Percentiles rank a stretch among this genome's conserved stretches.
Evolutionary conservation across 176 grass and related monocot genomes (phyloP).

Genomic region (Bolboschoenus planiculmis): DNA sequence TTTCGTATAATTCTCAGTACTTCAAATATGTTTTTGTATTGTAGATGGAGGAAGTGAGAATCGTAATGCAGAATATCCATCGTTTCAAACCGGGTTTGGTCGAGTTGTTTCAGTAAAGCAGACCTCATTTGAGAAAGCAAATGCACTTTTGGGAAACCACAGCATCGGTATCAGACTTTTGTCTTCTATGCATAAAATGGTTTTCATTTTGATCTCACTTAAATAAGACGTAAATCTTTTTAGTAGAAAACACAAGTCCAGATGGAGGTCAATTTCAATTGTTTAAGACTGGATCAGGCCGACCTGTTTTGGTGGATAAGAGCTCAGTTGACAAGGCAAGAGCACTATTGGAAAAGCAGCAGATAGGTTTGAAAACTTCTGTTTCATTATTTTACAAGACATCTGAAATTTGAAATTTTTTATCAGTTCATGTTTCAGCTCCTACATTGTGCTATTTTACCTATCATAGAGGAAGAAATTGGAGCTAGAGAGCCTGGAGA

Average conservation of each 20-base stretch:
- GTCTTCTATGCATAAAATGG: not conserved
- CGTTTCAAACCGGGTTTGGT: conserved; percentile 59
- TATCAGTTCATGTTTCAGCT: not conserved
- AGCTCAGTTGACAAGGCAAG: conserved; percentile 29
- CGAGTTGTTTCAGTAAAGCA: conserved; percentile 36
- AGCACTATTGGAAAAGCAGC: conserved; percentile 29
- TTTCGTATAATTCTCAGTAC: not conserved
- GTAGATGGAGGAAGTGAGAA: conserved; percentile 29
- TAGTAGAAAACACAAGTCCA: conserved; percentile 28
- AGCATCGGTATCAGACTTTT: conserved; percentile 1
- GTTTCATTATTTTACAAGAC: not conserved
- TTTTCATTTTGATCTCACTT: not conserved
- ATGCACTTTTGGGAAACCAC: conserved; percentile 27
- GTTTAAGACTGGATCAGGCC: conserved; percentile 48
- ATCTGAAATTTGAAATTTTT: not conserved
- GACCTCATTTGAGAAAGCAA: conserved; percentile 57
- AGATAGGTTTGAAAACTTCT: conserved; percentile 21
- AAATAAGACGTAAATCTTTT: not conserved
- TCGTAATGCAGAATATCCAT: conserved; percentile 30
- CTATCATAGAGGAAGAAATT: conserved; percentile 42
- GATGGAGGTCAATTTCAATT: conserved; percentile 9
- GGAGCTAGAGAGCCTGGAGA: conserved; percentile 14
- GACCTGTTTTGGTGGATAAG: conserved; percentile 24
- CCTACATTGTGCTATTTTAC: not conserved
- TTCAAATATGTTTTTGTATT: not conserved